Percentiles rank a stretch among this genome's conserved stretches.
Evolutionary conservation across 2,329 filamentous ascomycete genomes (phyloP).

Genomic region (Fusarium miscanthi): DNA sequence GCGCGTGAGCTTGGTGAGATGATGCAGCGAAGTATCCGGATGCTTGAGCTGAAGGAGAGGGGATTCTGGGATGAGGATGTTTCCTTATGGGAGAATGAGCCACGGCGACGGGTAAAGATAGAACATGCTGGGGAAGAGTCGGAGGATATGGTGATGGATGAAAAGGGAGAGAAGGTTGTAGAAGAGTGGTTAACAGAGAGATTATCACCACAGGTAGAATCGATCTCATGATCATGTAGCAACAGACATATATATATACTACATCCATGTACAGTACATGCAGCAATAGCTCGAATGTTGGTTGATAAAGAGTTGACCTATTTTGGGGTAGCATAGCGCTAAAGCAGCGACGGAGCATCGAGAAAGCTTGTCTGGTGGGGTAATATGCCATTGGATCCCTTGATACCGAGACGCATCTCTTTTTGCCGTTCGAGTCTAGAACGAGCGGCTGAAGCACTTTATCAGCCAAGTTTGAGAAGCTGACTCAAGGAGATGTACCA

Average conservation of each 20-base stretch:
- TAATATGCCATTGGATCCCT: not conserved
- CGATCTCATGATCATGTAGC: not conserved
- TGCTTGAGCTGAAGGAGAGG: constrained; percentile 58
- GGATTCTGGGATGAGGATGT: constrained; percentile 55
- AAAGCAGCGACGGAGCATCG: constrained; percentile 27
- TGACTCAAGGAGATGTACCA: not conserved
- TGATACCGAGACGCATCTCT: not conserved
- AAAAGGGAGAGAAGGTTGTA: constrained; percentile 44
- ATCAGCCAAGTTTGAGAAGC: not conserved
- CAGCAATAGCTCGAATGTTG: not conserved
- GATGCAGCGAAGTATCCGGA: constrained; percentile 62
- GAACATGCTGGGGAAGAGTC: constrained; percentile 51
- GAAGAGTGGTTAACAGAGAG: constrained; percentile 48
- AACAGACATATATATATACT: not conserved
- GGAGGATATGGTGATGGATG: constrained; percentile 42
- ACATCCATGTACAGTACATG: not conserved
- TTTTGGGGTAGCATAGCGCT: constrained; percentile 14
- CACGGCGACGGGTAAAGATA: constrained; percentile 52
- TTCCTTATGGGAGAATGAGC: constrained; percentile 50
- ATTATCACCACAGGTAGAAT: not conserved
- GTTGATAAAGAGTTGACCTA: not conserved
- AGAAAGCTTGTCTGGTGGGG: constrained; percentile 42
- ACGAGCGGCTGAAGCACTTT: not conserved
- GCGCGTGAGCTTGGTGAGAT: constrained; percentile 59
- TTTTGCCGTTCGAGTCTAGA: constrained; percentile 11